Evolutionary conservation across 192 early-diverging fungal species (phyloP).

Genomic region (Chytriomyces confervae): DNA sequence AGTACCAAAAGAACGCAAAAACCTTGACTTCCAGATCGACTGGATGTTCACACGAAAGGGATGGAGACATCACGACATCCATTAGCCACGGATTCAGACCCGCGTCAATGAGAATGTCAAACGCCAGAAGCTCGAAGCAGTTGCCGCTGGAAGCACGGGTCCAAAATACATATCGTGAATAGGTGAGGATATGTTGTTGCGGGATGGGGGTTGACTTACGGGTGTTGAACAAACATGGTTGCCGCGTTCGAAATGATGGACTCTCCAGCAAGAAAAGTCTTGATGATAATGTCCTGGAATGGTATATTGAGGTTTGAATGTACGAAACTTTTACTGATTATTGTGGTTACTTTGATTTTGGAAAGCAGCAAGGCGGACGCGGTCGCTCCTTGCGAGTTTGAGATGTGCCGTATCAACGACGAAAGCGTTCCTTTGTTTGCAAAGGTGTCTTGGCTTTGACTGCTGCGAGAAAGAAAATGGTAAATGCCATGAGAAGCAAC

Average conservation of each 20-base stretch:
- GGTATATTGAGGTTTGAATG: slow-evolving; percentile 37
- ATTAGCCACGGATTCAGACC: slow-evolving; percentile 61
- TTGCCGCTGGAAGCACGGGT: slow-evolving; percentile 28
- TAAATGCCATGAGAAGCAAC: neutral
- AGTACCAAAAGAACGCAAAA: slow-evolving; percentile 9
- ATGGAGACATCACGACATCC: slow-evolving; percentile 61
- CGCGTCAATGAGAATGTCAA: slow-evolving; percentile 62
- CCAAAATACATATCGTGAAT: neutral
- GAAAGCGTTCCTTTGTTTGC: slow-evolving; percentile 36
- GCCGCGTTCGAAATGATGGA: slow-evolving; percentile 38
- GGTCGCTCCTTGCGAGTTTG: slow-evolving; percentile 16
- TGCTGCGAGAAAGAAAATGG: neutral
- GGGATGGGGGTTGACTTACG: slow-evolving; percentile 31
- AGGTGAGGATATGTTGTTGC: neutral
- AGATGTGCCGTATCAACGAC: slow-evolving; percentile 18
- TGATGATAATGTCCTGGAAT: slow-evolving; percentile 41
- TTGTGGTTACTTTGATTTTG: slow-evolving; percentile 23
- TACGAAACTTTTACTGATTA: neutral
- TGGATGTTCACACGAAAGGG: slow-evolving; percentile 33
- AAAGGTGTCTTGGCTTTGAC: neutral
- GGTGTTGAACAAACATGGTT: slow-evolving; percentile 37
- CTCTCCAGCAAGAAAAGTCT: slow-evolving; percentile 40
- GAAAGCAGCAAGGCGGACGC: slow-evolving; percentile 4
- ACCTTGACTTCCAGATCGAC: slow-evolving; percentile 49
- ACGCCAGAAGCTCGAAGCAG: slow-evolving; percentile 66